Base-by-base conservation (phyloP, 495 filamentous ascomycete species). In the Tuber magnatum region DNA sequence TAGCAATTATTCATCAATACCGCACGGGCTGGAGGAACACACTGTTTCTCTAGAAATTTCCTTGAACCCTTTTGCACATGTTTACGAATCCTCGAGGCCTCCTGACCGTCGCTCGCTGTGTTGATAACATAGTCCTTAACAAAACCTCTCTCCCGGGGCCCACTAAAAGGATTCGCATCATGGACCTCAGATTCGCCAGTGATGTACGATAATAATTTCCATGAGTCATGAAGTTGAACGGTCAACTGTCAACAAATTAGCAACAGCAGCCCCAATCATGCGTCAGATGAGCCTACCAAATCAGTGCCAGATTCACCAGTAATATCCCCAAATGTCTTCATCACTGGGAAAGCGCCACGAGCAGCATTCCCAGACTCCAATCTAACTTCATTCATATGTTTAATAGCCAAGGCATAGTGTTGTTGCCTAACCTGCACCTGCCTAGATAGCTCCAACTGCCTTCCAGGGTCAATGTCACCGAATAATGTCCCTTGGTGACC, bases 211-310 rank as follows among this genome's bases (percentile, higher is more conserved):
- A 83, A 46, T 35, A 83, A 68, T 68, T 78, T 83, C 81, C 81
- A 83, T 41, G 81, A 82, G 74, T 83, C 81, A 70, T 76, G 69
- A 41, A 83, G 75, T 78, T 83, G 81, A 46, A 83, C 38, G 14
- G 81, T 83, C 76, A 83, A 78, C 81, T 82, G 38, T 69, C 32
- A 44, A 42, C 69, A 69, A 78, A 75, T 70, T 22, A 72, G 42
- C 41, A 68, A 73, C 35, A 41, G 24, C 20, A 44, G 39, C 28
- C 40, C 10, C 75, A 48, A 44, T 40, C 32, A 70, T 38, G 18
- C 8, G 35, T 46, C 65, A 28, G 22, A 1, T 56, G 48, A 44
- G 44, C 81, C 65, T 69, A 82, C 81, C 78, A 81, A 78, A 75
- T 83, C 81, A 42, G 75, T 79, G 18, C 81, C 81, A 35, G 81